Evolutionary conservation across 2,329 filamentous ascomycete species (phyloP).

Genomic region (Helotiales sp.): DNA sequence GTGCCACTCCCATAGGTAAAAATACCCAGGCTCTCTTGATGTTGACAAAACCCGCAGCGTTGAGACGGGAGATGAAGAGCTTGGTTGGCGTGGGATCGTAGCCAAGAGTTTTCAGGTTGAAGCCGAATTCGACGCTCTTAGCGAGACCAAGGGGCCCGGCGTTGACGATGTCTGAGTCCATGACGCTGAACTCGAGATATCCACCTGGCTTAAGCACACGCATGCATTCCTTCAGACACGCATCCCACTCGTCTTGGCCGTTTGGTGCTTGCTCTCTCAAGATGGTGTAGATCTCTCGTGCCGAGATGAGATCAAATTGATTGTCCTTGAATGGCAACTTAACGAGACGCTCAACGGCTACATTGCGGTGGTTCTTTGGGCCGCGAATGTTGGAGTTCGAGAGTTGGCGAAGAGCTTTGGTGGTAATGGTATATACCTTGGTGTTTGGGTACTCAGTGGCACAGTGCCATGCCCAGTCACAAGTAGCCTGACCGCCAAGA

Average conservation of each 20-base stretch:
- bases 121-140: slow-evolving; percentile 89
- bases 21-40: slow-evolving; percentile 88
- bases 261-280: slow-evolving; percentile 75
- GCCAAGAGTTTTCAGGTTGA: slow-evolving; percentile 84
- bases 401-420: slow-evolving; percentile 70
- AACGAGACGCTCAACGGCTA: slow-evolving; percentile 77
- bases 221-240: slow-evolving; percentile 82
- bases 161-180: slow-evolving; percentile 90
- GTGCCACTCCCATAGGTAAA: slow-evolving; percentile 72
- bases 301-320: slow-evolving; percentile 91
- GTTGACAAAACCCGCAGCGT: slow-evolving; percentile 76
- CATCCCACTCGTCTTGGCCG: slow-evolving; percentile 83
- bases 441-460: slow-evolving; percentile 84
- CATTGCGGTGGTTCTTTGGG: slow-evolving; percentile 84
- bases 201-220: slow-evolving; percentile 89
- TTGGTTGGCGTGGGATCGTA: slow-evolving; percentile 88
- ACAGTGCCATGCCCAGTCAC: slow-evolving; percentile 96
- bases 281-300: slow-evolving; percentile 82
- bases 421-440: slow-evolving; percentile 87
- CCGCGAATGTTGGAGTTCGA: slow-evolving; percentile 79
- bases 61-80: slow-evolving; percentile 76
- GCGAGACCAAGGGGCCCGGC: slow-evolving; percentile 79
- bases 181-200: slow-evolving; percentile 86
- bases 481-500: slow-evolving; percentile 81
- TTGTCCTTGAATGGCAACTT: slow-evolving; percentile 83